Evolutionary conservation across 768 basidiomycete species (phyloP).

Genomic region (Boletus fagicola): DNA sequence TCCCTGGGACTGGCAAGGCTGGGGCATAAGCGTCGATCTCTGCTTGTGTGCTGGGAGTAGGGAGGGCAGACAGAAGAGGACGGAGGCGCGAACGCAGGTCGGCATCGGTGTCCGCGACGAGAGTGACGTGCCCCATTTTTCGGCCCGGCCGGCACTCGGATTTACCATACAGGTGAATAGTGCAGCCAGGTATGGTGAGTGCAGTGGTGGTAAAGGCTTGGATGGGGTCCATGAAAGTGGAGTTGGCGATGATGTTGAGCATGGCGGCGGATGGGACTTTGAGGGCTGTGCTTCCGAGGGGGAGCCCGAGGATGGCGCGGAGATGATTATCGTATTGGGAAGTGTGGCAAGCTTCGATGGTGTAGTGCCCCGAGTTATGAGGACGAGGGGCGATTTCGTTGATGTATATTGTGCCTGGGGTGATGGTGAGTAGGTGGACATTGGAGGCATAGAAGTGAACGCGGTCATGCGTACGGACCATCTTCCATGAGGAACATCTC

Average conservation of each 20-base stretch:
- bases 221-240: constrained; percentile 62
- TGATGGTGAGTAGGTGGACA: neutral
- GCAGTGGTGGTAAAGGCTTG: constrained; percentile 55
- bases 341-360: constrained; percentile 94
- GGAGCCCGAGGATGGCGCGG: constrained; percentile 86
- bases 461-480: constrained; percentile 47
- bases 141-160: constrained; percentile 81
- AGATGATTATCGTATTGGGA: constrained; percentile 99
- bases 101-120: constrained; percentile 81
- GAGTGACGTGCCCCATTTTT: constrained; percentile 97
- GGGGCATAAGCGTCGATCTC: constrained; percentile 59
- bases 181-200: constrained; percentile 68
- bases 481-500: constrained; percentile 95
- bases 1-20: constrained; percentile 38
- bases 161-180: constrained; percentile 94
- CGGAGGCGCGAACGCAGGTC: constrained; percentile 67
- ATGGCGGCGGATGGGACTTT: constrained; percentile 86
- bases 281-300: constrained; percentile 83
- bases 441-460: neutral
- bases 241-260: constrained; percentile 93
- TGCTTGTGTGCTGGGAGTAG: constrained; percentile 34
- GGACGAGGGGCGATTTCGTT: constrained; percentile 99
- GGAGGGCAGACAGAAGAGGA: constrained; percentile 66
- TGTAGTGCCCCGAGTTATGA: constrained; percentile 98
- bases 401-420: constrained; percentile 68